Evolutionary conservation across 805 yeast genomes (phyloP).

Genomic region (Candida montana): DNA sequence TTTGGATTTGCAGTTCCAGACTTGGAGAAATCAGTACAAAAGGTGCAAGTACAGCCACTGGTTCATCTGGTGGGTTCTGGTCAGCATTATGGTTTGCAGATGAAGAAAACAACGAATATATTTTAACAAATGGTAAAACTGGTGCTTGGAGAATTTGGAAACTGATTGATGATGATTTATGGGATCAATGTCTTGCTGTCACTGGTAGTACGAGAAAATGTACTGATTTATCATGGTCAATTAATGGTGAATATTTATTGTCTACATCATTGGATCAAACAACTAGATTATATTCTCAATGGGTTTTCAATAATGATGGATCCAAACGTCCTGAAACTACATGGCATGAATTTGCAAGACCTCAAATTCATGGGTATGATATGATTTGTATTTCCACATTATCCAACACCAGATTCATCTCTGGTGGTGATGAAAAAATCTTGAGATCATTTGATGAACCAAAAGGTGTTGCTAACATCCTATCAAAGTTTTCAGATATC

Average conservation of each 20-base stretch:
- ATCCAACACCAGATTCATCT: conserved; percentile 59
- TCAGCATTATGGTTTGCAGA: conserved; percentile 62
- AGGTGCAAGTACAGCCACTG: conserved; percentile 98
- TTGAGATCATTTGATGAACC: conserved; percentile 88
- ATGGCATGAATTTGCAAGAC: conserved; percentile 94
- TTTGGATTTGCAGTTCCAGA: conserved; percentile 79
- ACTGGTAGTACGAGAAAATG: conserved; percentile 74
- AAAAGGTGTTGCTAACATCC: conserved; percentile 59
- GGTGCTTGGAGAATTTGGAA: conserved; percentile 87
- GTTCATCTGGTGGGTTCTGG: conserved; percentile 79
- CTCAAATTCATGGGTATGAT: conserved; percentile 97
- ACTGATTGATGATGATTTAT: conserved; percentile 27
- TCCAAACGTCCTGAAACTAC: conserved; percentile 28
- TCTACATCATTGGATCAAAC: conserved; percentile 92
- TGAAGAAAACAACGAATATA: conserved; percentile 35
- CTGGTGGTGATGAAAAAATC: conserved; percentile 95
- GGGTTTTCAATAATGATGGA: conserved; percentile 36
- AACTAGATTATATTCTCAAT: conserved; percentile 72
- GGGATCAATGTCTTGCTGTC: conserved; percentile 49
- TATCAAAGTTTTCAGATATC: conserved; percentile 50
- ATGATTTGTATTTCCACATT: conserved; percentile 76
- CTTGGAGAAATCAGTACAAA: conserved; percentile 90
- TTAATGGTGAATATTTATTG: conserved; percentile 58
- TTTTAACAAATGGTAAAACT: conserved; percentile 82
- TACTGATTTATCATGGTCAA: conserved; percentile 77